phyloP scores from a whole-genome alignment of 2,329 filamentous ascomycete species.

The Pseudogymnoascus sp. region DNA sequence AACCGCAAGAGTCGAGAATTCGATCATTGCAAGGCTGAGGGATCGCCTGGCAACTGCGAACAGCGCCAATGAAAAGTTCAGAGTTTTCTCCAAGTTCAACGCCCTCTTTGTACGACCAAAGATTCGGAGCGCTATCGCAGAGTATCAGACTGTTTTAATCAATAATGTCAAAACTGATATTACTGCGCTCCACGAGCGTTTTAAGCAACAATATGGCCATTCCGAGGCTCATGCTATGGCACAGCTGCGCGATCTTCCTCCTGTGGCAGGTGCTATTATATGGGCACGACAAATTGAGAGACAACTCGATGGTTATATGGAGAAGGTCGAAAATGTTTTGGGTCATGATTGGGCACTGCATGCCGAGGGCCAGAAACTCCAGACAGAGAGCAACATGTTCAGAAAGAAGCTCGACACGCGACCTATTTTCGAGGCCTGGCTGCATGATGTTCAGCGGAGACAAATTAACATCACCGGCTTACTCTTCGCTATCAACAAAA shows the following conservation, averaged over 20 bases:
- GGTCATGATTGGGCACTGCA: slow-evolving; percentile 92
- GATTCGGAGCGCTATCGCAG: slow-evolving; percentile 92
- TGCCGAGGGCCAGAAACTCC: slow-evolving; percentile 86
- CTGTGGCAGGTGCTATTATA: slow-evolving; percentile 93
- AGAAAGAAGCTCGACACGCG: slow-evolving; percentile 91
- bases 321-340: slow-evolving; percentile 96
- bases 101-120: slow-evolving; percentile 97
- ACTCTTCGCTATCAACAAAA: slow-evolving; percentile 80
- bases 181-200: slow-evolving; percentile 82
- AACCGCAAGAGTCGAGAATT: slow-evolving; percentile 94
- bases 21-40: slow-evolving; percentile 87
- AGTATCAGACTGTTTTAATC: slow-evolving; percentile 96
- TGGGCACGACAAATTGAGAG: slow-evolving; percentile 96
- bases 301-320: slow-evolving; percentile 93
- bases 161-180: slow-evolving; percentile 98
- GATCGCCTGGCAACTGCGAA: slow-evolving; percentile 92
- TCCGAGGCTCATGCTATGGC: slow-evolving; percentile 98
- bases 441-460: slow-evolving; percentile 77
- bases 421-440: slow-evolving; percentile 92
- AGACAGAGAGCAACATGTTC: slow-evolving; percentile 86
- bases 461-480: slow-evolving; percentile 88
- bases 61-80: slow-evolving; percentile 99
- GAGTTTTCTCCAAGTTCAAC: slow-evolving; percentile 99
- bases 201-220: slow-evolving; percentile 97
- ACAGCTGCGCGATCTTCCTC: slow-evolving; percentile 87